phyloP scores from a whole-genome alignment of 2,329 filamentous ascomycete genomes.

The Colletotrichum incanum region DNA sequence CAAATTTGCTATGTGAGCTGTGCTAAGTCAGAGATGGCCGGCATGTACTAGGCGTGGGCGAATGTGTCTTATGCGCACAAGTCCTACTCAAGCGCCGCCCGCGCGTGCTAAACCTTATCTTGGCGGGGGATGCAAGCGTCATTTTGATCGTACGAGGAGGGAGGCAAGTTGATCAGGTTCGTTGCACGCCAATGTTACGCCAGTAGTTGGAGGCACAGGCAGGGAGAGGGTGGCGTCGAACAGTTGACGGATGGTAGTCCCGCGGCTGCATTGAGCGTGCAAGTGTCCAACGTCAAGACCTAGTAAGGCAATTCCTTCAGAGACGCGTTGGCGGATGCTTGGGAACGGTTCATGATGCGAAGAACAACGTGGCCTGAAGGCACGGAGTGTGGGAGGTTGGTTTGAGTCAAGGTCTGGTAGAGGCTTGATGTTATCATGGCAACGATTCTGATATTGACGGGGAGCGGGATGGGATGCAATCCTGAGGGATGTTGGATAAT shows the following conservation, averaged over 20 bases:
- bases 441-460: conserved; percentile 9
- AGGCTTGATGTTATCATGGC: conserved; percentile 17
- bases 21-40: neutral
- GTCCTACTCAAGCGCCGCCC: conserved; percentile 23
- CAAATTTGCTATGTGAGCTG: neutral
- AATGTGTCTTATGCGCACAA: neutral
- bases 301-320: neutral
- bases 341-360: conserved; percentile 24
- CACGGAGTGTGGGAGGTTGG: conserved; percentile 4
- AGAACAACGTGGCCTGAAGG: neutral
- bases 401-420: conserved; percentile 1
- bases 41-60: neutral
- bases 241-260: neutral
- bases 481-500: neutral
- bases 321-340: neutral
- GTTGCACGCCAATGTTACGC: neutral
- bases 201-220: neutral
- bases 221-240: neutral
- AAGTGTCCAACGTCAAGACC: neutral
- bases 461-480: conserved; percentile 31
- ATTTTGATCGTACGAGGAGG: neutral
- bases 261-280: neutral
- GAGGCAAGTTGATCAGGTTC: conserved; percentile 2
- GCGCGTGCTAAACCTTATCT: conserved; percentile 15
- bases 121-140: conserved; percentile 4